Evolutionary conservation across 306 rosid genomes (phyloP).

Genomic region (Lathyrus oleraceus): DNA sequence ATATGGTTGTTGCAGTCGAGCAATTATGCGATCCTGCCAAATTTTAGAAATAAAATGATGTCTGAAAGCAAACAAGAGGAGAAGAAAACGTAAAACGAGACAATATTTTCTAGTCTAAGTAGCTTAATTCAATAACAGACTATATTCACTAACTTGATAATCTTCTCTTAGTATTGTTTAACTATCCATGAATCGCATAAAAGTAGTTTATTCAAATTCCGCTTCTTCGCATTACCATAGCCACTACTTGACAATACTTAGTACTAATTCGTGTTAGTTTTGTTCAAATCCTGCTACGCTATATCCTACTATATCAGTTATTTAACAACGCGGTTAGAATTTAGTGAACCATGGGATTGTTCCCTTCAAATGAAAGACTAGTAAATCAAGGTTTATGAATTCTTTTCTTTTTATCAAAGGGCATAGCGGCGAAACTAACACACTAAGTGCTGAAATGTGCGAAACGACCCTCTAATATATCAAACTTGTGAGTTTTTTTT

Average conservation of each 20-base stretch:
- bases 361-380: not conserved
- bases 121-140: not conserved
- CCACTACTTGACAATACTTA: not conserved
- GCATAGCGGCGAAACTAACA: too few species aligned
- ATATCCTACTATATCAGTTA: not conserved
- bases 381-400: too few species aligned
- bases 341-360: not conserved
- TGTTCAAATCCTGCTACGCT: not conserved
- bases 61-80: not conserved
- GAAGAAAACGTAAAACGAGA: slow-evolving; percentile 18
- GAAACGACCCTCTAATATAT: too few species aligned
- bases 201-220: not conserved
- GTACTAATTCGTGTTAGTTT: not conserved
- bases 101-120: not conserved
- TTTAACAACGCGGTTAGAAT: not conserved
- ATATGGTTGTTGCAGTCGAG: slow-evolving; percentile 97
- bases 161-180: too few species aligned
- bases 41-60: slow-evolving; percentile 21
- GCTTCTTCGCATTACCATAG: not conserved
- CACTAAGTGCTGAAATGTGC: too few species aligned
- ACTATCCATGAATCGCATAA: not conserved
- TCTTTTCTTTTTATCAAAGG: too few species aligned
- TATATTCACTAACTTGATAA: too few species aligned
- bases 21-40: slow-evolving; percentile 89
- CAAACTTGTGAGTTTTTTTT: too few species aligned